phyloP scores from a whole-genome alignment of 805 yeast genomes.

The Zygoascus tannicola region DNA sequence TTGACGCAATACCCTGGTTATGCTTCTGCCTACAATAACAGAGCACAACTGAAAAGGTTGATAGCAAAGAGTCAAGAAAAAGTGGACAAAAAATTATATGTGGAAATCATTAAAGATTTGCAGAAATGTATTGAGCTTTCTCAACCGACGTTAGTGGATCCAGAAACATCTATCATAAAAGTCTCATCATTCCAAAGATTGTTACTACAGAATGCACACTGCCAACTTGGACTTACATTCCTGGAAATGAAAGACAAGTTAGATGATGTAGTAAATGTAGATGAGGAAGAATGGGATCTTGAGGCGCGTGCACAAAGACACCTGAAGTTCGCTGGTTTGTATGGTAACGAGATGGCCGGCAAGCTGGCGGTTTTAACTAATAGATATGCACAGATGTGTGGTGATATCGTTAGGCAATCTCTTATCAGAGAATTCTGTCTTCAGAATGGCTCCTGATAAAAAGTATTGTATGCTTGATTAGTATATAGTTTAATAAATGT shows the following conservation, averaged over 20 bases:
- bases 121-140: conserved; percentile 19
- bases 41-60: conserved; percentile 24
- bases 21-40: conserved; percentile 29
- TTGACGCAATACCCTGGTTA: conserved; percentile 21
- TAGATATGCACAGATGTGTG: conserved; percentile 30
- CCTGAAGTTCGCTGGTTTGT: conserved; percentile 22
- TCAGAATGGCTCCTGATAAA: not conserved
- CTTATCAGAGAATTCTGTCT: conserved; percentile 11
- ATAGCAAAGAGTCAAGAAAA: not conserved
- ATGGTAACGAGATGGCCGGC: conserved; percentile 25
- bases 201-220: not conserved
- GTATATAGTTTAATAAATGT: too few relatives aligned
- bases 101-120: conserved; percentile 17
- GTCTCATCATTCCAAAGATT: not conserved
- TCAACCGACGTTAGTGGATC: not conserved
- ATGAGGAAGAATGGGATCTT: conserved; percentile 19
- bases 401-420: conserved; percentile 23
- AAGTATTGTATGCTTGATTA: too few relatives aligned
- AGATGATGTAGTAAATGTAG: not conserved
- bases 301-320: conserved; percentile 24
- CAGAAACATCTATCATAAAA: not conserved
- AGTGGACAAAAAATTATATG: not conserved
- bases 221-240: conserved; percentile 1
- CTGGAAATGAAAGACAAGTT: not conserved
- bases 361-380: conserved; percentile 23